A percentile compares a stretch with the other conserved stretches of the same genome.
phyloP scores from a whole-genome alignment of 192 early-diverging fungal species.

The Entomortierella parvispora region DNA sequence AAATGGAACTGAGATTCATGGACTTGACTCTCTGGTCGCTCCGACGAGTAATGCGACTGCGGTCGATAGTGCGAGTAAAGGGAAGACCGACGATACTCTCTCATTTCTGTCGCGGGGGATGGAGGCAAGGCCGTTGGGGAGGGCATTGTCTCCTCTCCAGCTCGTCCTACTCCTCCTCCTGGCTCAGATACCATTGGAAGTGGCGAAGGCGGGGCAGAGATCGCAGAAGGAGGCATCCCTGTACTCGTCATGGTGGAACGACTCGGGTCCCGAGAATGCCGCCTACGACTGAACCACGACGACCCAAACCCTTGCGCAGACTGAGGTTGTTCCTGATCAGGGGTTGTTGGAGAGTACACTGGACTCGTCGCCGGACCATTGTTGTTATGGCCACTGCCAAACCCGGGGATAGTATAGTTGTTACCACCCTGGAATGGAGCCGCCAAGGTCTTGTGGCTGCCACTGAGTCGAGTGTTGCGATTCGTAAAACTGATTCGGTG shows the following conservation, averaged over 20 bases:
- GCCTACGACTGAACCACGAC: constrained; percentile 9
- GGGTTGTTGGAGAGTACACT: constrained; percentile 2
- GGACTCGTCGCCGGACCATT: constrained; percentile 5
- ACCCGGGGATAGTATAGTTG: constrained; percentile 24
- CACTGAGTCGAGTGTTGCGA: constrained; percentile 6
- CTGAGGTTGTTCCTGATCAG: not conserved
- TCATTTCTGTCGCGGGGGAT: too few relatives aligned
- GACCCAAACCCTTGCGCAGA: constrained; percentile 13
- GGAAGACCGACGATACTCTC: too few relatives aligned
- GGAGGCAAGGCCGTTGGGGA: too few relatives aligned
- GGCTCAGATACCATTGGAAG: not conserved
- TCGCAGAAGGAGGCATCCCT: not conserved
- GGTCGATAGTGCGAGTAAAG: not conserved
- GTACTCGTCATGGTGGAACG: constrained; percentile 16
- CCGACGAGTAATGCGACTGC: not conserved
- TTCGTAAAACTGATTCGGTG: constrained; percentile 8
- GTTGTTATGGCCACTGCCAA: not conserved
- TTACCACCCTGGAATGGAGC: constrained; percentile 26
- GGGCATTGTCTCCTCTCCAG: not conserved
- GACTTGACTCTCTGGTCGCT: not conserved
- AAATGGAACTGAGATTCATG: not conserved
- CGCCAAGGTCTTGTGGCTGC: not conserved
- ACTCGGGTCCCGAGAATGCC: constrained; percentile 24
- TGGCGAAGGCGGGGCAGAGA: constrained; percentile 2
- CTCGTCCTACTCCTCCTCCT: not conserved